These are phyloP conservation scores for Talaromyces liani DNA, from an alignment of 495 filamentous ascomycete species.

Conservation along the genomic window DNA sequence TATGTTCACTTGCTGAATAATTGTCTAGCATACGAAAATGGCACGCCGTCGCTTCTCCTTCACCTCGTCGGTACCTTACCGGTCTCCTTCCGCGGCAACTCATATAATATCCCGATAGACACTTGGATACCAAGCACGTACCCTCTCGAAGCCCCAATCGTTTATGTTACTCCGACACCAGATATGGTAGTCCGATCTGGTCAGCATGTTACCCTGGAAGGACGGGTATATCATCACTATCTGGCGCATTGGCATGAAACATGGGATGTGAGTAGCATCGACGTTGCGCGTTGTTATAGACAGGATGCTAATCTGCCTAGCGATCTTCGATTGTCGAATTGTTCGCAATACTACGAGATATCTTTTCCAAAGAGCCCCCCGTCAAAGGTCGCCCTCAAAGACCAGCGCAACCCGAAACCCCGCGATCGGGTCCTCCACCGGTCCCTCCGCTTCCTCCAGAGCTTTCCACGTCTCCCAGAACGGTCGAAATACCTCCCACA, in stretches of 20 bases:
- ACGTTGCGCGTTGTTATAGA: background rate
- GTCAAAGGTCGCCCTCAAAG: slow-evolving; percentile 63
- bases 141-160: slow-evolving; percentile 74
- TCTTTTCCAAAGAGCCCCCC: slow-evolving; percentile 92
- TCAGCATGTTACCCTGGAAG: slow-evolving; percentile 92
- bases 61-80: slow-evolving; percentile 82
- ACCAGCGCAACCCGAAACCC: slow-evolving; percentile 29
- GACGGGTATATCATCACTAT: slow-evolving; percentile 92
- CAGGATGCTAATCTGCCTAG: slow-evolving; percentile 38
- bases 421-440: slow-evolving; percentile 50
- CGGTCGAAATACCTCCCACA: slow-evolving; percentile 12
- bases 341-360: slow-evolving; percentile 70
- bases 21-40: slow-evolving; percentile 74
- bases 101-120: slow-evolving; percentile 85
- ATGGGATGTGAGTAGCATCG: slow-evolving; percentile 66
- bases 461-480: slow-evolving; percentile 28
- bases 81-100: slow-evolving; percentile 77
- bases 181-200: slow-evolving; percentile 87
- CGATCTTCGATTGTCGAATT: slow-evolving; percentile 77
- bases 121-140: slow-evolving; percentile 96
- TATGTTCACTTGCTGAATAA: background rate
- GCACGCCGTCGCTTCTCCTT: slow-evolving; percentile 77
- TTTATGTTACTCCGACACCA: slow-evolving; percentile 80
- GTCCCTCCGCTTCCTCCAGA: slow-evolving; percentile 65
- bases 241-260: slow-evolving; percentile 79